phyloP scores from a whole-genome alignment of 2,329 filamentous ascomycete species.

The Sporothrix phasma region DNA sequence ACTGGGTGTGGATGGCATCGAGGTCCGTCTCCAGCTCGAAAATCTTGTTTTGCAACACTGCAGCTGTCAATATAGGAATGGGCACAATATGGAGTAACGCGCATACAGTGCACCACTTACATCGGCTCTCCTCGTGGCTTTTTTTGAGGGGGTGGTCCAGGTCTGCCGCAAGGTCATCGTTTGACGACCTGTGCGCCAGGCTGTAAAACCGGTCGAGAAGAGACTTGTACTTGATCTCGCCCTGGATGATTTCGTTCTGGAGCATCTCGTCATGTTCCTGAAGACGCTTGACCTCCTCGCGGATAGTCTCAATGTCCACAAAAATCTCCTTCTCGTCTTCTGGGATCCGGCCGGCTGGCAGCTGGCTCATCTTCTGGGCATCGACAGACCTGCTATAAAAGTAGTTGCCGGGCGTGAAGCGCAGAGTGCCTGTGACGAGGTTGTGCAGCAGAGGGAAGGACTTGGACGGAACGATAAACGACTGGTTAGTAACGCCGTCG shows the following conservation, averaged over 20 bases:
- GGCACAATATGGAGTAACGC: neutral
- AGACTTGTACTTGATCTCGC: conserved; percentile 19
- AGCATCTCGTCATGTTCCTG: conserved; percentile 22
- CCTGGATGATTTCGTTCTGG: conserved; percentile 19
- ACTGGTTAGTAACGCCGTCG: conserved; percentile 17
- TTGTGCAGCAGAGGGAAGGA: conserved; percentile 20
- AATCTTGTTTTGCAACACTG: conserved; percentile 14
- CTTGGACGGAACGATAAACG: conserved; percentile 19
- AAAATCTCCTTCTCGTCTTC: conserved; percentile 21
- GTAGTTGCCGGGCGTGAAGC: conserved; percentile 17
- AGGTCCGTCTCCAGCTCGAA: conserved; percentile 17
- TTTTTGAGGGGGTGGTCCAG: conserved; percentile 11
- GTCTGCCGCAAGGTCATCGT: conserved; percentile 11
- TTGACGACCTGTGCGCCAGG: conserved; percentile 10
- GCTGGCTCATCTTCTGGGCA: conserved; percentile 10
- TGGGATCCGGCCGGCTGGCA: conserved; percentile 14
- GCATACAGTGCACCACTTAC: conserved; percentile 8
- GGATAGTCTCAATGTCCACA: conserved; percentile 28
- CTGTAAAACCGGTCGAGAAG: conserved; percentile 18
- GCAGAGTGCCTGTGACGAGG: conserved; percentile 18
- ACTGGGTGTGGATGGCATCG: conserved; percentile 12
- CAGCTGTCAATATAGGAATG: neutral
- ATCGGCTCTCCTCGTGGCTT: conserved; percentile 13
- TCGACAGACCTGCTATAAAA: conserved; percentile 8
- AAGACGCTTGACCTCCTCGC: conserved; percentile 24